Percentiles rank a stretch among this genome's conserved stretches.
These are phyloP conservation scores for Penicillium sp. DNA, from an alignment of 2,329 filamentous ascomycete genomes.

Conservation along the genomic window DNA sequence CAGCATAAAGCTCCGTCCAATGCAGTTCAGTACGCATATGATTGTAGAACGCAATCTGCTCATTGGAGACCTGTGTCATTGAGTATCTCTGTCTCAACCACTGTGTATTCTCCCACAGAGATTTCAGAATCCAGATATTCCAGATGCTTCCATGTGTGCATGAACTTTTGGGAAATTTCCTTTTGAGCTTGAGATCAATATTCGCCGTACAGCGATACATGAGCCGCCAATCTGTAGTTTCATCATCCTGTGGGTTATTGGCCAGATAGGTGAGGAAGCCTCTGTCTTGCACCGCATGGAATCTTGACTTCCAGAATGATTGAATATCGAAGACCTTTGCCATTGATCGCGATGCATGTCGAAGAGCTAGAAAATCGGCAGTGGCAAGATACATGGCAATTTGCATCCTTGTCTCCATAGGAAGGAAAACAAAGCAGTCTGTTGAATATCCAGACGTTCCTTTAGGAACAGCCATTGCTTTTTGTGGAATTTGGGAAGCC, in stretches of 20 bases:
- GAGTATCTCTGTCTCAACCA: neutral
- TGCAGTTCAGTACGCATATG: neutral
- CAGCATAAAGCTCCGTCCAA: neutral
- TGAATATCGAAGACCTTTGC: neutral
- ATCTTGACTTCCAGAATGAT: slow-evolving; percentile 2
- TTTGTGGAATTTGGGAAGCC: neutral
- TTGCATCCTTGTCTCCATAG: neutral
- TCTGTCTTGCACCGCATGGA: neutral
- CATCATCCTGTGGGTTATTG: neutral
- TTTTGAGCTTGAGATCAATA: neutral
- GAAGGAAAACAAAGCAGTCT: neutral
- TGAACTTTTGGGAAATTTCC: neutral
- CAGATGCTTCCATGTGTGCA: neutral
- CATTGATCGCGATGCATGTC: neutral
- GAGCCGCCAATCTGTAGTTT: neutral
- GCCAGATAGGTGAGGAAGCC: neutral
- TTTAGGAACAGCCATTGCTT: neutral
- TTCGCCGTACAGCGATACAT: neutral
- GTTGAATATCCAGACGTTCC: neutral
- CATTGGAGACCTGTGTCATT: neutral
- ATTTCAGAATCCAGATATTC: neutral
- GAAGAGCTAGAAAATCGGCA: neutral
- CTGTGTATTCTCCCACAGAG: neutral
- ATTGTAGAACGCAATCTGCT: neutral
- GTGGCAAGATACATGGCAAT: neutral